Evolutionary conservation across 1,139 yeast species (phyloP).

Genomic region (Arxiozyma slooffiae): DNA sequence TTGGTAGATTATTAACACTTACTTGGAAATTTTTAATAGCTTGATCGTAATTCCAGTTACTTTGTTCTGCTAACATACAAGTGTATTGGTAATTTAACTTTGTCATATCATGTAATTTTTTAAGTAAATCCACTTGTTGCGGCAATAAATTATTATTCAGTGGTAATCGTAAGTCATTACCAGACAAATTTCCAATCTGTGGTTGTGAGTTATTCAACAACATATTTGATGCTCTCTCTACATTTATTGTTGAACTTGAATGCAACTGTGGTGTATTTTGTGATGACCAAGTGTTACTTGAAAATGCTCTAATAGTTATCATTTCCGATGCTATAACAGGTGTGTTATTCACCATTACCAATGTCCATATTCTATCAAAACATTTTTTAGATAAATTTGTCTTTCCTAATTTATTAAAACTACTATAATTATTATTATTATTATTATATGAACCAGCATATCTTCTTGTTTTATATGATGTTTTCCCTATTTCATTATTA

Average conservation of each 20-base stretch:
- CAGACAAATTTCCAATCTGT: not conserved
- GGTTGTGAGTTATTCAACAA: not conserved
- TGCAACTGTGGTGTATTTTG: constrained; percentile 2
- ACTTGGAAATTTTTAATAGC: constrained; percentile 66
- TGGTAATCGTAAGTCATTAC: constrained; percentile 26
- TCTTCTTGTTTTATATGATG: constrained; percentile 32
- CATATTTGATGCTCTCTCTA: not conserved
- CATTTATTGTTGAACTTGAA: not conserved
- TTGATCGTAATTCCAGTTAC: constrained; percentile 68
- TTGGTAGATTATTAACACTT: constrained; percentile 47
- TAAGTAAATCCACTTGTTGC: constrained; percentile 56
- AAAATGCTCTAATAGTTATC: constrained; percentile 54
- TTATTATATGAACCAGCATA: constrained; percentile 11
- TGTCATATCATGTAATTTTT: constrained; percentile 62
- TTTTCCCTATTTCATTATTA: constrained; percentile 8
- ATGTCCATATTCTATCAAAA: constrained; percentile 81
- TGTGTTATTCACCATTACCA: constrained; percentile 60
- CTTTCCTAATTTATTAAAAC: constrained; percentile 27
- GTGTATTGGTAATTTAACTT: constrained; percentile 70
- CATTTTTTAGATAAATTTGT: constrained; percentile 52
- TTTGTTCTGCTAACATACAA: constrained; percentile 77
- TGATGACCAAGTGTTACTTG: constrained; percentile 50
- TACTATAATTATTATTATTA: constrained; percentile 8
- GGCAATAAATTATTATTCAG: constrained; percentile 47
- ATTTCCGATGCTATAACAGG: constrained; percentile 81